A percentile compares a stretch with the other conserved stretches of the same genome.
Conservation (phyloP, 139 green algal genomes). For the Penium margaritaceum region DNA sequence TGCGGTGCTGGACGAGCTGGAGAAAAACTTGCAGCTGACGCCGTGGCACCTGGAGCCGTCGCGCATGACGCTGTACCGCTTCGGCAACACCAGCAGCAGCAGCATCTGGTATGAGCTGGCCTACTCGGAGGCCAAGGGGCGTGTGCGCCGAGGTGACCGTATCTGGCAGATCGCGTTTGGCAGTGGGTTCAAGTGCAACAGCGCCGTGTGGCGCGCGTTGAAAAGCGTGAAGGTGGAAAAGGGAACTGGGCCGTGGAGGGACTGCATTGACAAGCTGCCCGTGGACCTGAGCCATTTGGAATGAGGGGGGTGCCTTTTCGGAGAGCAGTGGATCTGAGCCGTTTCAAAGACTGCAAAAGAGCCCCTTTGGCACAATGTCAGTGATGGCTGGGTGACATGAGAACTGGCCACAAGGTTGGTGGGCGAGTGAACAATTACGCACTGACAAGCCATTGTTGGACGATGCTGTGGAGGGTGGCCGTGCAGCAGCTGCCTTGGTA, state of each 20-base stretch:
- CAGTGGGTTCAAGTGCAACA: constrained; percentile 51
- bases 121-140: constrained; percentile 40
- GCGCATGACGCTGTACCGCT: constrained; percentile 38
- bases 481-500: no score
- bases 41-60: constrained; percentile 61
- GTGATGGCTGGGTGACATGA: no score
- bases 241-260: constrained; percentile 5
- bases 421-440: no score
- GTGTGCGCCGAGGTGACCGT: constrained; percentile 37
- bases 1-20: constrained; percentile 89
- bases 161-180: constrained; percentile 55
- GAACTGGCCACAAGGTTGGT: no score
- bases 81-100: constrained; percentile 45
- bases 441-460: no score
- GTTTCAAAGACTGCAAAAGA: no score
- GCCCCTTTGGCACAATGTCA: no score
- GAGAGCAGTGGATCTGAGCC: no score
- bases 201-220: constrained; percentile 45
- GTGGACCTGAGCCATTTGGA: constrained; percentile 3
- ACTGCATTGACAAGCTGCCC: constrained; percentile 33
- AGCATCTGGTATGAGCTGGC: constrained; percentile 59
- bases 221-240: constrained; percentile 39
- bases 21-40: constrained; percentile 80
- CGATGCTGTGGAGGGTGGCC: no score
- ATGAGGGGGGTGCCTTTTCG: no score